Evolutionary conservation across 2,329 filamentous ascomycete genomes (phyloP).

Genomic region (Sarocladium brachiariae): DNA sequence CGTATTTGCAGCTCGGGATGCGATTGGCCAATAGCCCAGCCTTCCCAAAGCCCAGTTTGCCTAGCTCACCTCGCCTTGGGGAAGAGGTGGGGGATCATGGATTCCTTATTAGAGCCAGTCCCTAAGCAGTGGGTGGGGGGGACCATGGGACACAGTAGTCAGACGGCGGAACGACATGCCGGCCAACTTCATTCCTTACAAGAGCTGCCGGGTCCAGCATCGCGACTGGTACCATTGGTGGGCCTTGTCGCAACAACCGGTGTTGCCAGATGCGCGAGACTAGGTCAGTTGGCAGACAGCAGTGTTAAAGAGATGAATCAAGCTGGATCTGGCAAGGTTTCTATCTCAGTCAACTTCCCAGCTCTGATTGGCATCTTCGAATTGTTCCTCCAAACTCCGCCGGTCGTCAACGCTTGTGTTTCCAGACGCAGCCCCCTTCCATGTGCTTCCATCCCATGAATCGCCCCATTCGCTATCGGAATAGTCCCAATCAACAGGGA

Average conservation of each 20-base stretch:
- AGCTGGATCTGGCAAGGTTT: not conserved
- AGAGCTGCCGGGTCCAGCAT: no score
- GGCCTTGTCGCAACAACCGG: no score
- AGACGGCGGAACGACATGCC: not conserved
- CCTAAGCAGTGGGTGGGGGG: no score
- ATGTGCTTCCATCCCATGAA: conserved; percentile 20
- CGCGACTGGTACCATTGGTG: no score
- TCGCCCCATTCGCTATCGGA: conserved; percentile 19
- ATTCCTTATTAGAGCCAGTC: no score
- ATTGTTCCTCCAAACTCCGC: not conserved
- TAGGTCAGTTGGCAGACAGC: no score
- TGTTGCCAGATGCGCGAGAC: no score
- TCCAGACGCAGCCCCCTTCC: not conserved
- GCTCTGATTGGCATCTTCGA: not conserved
- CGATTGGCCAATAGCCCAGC: not conserved
- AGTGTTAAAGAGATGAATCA: no score
- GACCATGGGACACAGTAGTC: not conserved
- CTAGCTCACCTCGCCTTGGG: no score
- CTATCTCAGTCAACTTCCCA: conserved; percentile 6
- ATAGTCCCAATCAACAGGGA: conserved; percentile 8
- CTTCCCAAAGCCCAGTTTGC: not conserved
- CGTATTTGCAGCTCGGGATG: no score
- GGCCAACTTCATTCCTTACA: no score
- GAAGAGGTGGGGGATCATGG: no score
- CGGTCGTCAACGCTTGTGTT: not conserved